These are phyloP conservation scores for Paraurostyla sp. DNA, from an alignment of 73 alveolate species.

Conservation along the genomic window DNA sequence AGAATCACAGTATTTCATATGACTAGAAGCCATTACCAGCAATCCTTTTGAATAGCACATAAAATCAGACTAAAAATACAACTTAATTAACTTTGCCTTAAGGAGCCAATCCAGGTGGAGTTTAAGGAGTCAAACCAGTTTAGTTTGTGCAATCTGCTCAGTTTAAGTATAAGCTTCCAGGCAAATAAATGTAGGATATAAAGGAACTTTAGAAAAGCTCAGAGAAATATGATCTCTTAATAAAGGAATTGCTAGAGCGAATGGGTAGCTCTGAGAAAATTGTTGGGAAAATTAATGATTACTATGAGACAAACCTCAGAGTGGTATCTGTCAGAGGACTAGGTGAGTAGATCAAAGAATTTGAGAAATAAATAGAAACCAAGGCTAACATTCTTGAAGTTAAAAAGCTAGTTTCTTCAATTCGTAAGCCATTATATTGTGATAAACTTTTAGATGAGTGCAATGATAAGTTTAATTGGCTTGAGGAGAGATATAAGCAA, in stretches of 20 bases:
- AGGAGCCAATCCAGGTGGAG: conserved; percentile 3
- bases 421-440: conserved; percentile 8
- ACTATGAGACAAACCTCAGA: conserved; percentile 41
- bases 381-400: conserved; percentile 19
- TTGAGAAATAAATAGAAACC: conserved; percentile 17
- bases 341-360: conserved; percentile 41
- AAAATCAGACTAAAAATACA: conserved; percentile 8
- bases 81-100: neutral
- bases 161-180: conserved; percentile 5
- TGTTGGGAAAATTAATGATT: conserved; percentile 27
- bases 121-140: no score
- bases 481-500: conserved; percentile 50
- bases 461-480: conserved; percentile 55
- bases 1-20: no score
- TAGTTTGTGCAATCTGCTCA: neutral
- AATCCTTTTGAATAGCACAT: no score
- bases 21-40: no score
- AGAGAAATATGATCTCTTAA: neutral
- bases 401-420: conserved; percentile 26
- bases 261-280: neutral
- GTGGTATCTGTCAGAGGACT: conserved; percentile 36
- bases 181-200: conserved; percentile 1
- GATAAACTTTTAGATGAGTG: conserved; percentile 62
- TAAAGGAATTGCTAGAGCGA: conserved; percentile 11
- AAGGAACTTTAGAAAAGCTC: neutral